These are phyloP conservation scores for Lolium multiflorum DNA, from an alignment of 176 grass and related monocot species.

Conservation along the genomic window DNA sequence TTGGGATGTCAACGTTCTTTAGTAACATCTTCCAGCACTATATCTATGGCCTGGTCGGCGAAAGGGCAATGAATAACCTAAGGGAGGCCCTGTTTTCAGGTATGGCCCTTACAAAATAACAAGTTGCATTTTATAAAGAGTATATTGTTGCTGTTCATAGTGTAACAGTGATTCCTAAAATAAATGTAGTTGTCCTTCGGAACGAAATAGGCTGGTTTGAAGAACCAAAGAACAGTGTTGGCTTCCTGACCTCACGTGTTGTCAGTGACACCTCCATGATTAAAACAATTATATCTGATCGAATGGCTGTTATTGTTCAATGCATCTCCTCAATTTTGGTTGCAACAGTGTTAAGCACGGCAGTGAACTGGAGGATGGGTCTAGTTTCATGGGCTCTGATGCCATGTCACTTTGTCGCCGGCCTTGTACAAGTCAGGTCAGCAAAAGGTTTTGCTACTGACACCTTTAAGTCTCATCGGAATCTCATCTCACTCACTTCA, in stretches of 20 bases:
- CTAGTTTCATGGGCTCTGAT: conserved; percentile 69
- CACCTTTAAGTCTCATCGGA: conserved; percentile 42
- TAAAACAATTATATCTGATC: conserved; percentile 69
- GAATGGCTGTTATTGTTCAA: conserved; percentile 71
- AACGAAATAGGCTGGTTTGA: conserved; percentile 79
- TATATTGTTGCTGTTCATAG: conserved; percentile 33
- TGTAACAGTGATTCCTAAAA: conserved; percentile 26
- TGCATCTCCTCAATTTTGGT: conserved; percentile 74
- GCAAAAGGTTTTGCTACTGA: conserved; percentile 69
- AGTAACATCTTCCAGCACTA: conserved; percentile 67
- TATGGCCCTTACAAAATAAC: conserved; percentile 25
- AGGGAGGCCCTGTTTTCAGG: conserved; percentile 74
- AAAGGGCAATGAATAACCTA: conserved; percentile 67
- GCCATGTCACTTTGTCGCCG: conserved; percentile 69
- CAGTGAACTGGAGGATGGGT: conserved; percentile 68
- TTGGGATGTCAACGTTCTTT: conserved; percentile 56
- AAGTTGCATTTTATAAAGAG: conserved; percentile 33
- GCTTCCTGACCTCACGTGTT: conserved; percentile 57
- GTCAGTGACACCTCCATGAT: conserved; percentile 62
- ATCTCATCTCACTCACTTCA: conserved; percentile 57
- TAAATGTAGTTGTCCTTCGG: conserved; percentile 56
- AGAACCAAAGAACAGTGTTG: conserved; percentile 55
- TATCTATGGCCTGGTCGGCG: conserved; percentile 65
- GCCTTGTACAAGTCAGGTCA: conserved; percentile 70
- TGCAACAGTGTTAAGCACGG: conserved; percentile 56